Conservation (phyloP, 331 rosid genomes). For the Malus hybrid region DNA sequence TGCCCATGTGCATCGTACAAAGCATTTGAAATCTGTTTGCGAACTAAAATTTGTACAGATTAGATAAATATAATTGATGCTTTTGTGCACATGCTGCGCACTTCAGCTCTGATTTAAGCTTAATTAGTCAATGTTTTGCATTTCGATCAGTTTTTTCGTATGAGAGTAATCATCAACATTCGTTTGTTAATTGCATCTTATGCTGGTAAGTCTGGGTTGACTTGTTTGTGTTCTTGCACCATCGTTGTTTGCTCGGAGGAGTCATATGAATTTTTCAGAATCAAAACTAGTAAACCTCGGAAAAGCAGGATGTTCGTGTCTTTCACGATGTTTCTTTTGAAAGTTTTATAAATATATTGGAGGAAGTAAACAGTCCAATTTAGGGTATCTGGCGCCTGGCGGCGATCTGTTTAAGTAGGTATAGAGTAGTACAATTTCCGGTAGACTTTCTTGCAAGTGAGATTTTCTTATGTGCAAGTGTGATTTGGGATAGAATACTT, state of each 20-base stretch:
- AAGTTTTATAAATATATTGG: neutral
- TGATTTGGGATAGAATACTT: neutral
- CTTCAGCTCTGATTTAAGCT: neutral
- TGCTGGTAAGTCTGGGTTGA: neutral
- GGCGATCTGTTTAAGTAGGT: neutral
- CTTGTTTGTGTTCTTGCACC: neutral
- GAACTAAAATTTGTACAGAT: neutral
- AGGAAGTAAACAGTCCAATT: neutral
- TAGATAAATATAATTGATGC: neutral
- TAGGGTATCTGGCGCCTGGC: neutral
- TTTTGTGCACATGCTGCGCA: constrained; percentile 2
- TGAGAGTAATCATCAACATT: constrained; percentile 3
- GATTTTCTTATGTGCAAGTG: neutral
- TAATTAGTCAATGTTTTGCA: neutral
- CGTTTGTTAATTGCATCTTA: neutral
- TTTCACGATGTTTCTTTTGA: neutral
- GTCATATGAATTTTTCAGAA: neutral
- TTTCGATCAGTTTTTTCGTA: neutral
- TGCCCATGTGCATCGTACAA: neutral
- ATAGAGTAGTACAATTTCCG: neutral
- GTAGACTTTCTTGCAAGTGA: neutral
- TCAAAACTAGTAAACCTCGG: neutral
- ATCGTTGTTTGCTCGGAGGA: neutral
- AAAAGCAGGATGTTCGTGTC: neutral
- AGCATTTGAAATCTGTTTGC: neutral